Evolutionary conservation across 2,329 filamentous ascomycete species (phyloP).

Genomic region (Colletotrichum orchidophilum): DNA sequence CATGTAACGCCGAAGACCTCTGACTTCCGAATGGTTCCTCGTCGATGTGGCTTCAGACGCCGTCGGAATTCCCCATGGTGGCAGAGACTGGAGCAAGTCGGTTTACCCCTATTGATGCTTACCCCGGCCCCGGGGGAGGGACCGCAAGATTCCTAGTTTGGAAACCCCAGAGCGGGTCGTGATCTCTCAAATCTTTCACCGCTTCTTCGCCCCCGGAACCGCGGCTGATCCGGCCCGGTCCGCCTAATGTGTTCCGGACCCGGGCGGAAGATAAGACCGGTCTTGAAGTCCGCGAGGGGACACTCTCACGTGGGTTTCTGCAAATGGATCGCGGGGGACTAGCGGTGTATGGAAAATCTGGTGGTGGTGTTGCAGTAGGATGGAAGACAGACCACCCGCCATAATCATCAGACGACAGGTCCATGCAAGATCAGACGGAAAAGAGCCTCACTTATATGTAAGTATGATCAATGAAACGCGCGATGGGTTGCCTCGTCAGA

Average conservation of each 20-base stretch:
- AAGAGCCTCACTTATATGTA: neutral
- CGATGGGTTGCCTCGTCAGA: neutral
- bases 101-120: neutral
- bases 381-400: neutral
- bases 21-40: neutral
- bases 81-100: neutral
- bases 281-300: neutral
- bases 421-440: neutral
- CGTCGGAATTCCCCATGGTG: too few species aligned
- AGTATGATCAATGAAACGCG: neutral
- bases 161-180: neutral
- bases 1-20: neutral
- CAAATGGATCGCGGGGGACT: neutral
- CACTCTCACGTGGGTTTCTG: neutral
- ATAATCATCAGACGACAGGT: neutral
- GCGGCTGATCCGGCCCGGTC: constrained; percentile 21
- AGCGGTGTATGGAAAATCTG: constrained; percentile 1
- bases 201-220: constrained; percentile 18
- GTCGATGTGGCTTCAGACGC: too few species aligned
- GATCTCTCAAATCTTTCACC: constrained; percentile 12
- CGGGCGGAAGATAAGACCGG: neutral
- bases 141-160: neutral
- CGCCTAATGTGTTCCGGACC: constrained; percentile 7
- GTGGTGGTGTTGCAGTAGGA: neutral
- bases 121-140: neutral